These are phyloP conservation scores for Rhododendron vialii DNA, from an alignment of 148 eudicot species.

Conservation along the genomic window DNA sequence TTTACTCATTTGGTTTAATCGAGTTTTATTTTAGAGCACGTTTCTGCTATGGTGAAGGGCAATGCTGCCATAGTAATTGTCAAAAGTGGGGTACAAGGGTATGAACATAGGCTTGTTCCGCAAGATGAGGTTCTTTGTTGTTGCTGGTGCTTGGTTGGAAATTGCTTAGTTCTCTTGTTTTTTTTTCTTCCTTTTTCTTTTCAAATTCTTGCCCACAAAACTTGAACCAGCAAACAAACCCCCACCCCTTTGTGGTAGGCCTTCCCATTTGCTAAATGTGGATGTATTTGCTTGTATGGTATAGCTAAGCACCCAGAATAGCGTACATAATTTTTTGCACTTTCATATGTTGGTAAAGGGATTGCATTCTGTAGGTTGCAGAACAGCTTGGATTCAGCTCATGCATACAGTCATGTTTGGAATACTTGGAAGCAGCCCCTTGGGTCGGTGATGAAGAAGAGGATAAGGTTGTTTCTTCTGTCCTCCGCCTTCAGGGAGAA, in stretches of 20 bases:
- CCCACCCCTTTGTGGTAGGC: neutral
- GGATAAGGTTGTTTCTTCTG: slow-evolving; percentile 79
- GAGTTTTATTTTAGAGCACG: neutral
- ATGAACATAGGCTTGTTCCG: neutral
- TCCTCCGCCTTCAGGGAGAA: slow-evolving; percentile 54
- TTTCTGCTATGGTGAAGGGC: neutral
- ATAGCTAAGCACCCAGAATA: neutral
- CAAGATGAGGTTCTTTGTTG: neutral
- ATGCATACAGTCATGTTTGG: slow-evolving; percentile 70
- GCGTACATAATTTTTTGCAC: neutral
- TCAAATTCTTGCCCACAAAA: neutral
- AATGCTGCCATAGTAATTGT: neutral
- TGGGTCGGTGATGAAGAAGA: slow-evolving; percentile 99
- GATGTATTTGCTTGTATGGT: neutral
- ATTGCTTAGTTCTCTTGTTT: neutral
- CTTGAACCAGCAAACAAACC: neutral
- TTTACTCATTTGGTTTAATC: neutral
- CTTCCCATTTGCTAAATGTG: neutral
- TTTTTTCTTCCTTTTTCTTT: neutral
- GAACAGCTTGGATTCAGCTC: slow-evolving; percentile 62
- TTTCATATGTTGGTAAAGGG: neutral
- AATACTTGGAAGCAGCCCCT: slow-evolving; percentile 93
- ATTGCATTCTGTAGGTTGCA: slow-evolving; percentile 51
- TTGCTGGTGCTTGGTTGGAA: neutral
- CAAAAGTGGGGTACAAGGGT: neutral